phyloP scores from a whole-genome alignment of 1,284 basidiomycete species.

The Macrocystidia cucumis region DNA sequence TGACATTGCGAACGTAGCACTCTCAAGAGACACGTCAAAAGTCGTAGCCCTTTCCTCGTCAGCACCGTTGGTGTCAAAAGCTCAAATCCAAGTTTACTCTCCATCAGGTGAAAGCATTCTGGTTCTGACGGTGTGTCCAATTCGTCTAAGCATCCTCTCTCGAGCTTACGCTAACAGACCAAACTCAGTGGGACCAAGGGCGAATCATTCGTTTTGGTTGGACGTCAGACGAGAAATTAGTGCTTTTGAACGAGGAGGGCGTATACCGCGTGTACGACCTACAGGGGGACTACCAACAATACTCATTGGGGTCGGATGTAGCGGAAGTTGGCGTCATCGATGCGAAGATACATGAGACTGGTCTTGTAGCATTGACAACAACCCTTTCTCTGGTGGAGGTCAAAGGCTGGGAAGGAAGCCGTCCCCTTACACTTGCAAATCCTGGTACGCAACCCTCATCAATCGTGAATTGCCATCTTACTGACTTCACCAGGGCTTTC shows the following conservation, averaged over 20 bases:
- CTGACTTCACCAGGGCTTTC: slow-evolving; percentile 42
- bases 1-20: slow-evolving; percentile 37
- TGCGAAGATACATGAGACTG: slow-evolving; percentile 80
- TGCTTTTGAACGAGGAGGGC: slow-evolving; percentile 89
- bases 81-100: slow-evolving; percentile 74
- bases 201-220: slow-evolving; percentile 80
- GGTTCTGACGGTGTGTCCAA: too few species aligned
- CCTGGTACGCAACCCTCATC: slow-evolving; percentile 42
- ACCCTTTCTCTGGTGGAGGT: slow-evolving; percentile 77
- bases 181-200: slow-evolving; percentile 82
- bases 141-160: too few species aligned
- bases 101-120: slow-evolving; percentile 63
- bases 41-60: slow-evolving; percentile 69
- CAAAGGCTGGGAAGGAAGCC: slow-evolving; percentile 76
- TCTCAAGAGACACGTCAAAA: slow-evolving; percentile 83
- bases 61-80: slow-evolving; percentile 56
- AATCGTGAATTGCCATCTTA: neutral
- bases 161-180: too few species aligned
- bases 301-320: slow-evolving; percentile 81
- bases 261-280: slow-evolving; percentile 87
- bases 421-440: slow-evolving; percentile 59
- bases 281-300: slow-evolving; percentile 78
- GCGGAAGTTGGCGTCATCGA: slow-evolving; percentile 82
- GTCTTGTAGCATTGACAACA: slow-evolving; percentile 81
- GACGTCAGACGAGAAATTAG: slow-evolving; percentile 75